Percentiles rank a stretch among this genome's conserved stretches.
Conservation (phyloP, 2,329 filamentous ascomycete species). For the Cladophialophora psammophila region DNA sequence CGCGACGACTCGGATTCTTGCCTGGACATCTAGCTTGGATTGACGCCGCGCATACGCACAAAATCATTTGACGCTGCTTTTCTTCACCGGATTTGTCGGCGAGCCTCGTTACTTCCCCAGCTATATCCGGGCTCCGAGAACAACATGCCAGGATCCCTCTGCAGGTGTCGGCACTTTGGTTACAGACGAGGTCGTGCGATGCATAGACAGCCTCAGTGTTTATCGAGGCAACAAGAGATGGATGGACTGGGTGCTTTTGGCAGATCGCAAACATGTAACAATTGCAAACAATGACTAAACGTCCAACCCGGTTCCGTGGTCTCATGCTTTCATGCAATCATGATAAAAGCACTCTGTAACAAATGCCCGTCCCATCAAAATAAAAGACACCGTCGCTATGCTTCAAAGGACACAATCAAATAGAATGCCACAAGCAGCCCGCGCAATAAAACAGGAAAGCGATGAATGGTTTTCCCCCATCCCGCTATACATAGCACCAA, state of each 20-base stretch:
- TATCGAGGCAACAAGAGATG: background rate
- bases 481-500: constrained; percentile 4
- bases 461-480: constrained; percentile 14
- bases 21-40: constrained; percentile 1
- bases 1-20: constrained; percentile 23
- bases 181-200: background rate
- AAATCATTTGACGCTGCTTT: constrained; percentile 5
- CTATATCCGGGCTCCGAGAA: background rate
- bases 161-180: constrained; percentile 25
- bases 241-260: background rate
- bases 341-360: constrained; percentile 15
- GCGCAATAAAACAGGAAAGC: constrained; percentile 12
- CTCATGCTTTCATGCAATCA: constrained; percentile 32
- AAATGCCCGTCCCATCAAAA: constrained; percentile 13
- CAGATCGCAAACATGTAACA: constrained; percentile 25
- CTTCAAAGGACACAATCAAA: constrained; percentile 22
- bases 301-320: constrained; percentile 22
- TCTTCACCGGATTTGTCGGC: background rate
- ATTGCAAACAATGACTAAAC: constrained; percentile 20
- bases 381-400: constrained; percentile 37
- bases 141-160: constrained; percentile 3
- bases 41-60: background rate
- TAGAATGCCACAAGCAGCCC: constrained; percentile 10
- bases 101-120: constrained; percentile 5
- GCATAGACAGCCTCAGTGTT: background rate